Evolutionary conservation across 345 rosid genomes (phyloP).

Genomic region (Reutealis trisperma): DNA sequence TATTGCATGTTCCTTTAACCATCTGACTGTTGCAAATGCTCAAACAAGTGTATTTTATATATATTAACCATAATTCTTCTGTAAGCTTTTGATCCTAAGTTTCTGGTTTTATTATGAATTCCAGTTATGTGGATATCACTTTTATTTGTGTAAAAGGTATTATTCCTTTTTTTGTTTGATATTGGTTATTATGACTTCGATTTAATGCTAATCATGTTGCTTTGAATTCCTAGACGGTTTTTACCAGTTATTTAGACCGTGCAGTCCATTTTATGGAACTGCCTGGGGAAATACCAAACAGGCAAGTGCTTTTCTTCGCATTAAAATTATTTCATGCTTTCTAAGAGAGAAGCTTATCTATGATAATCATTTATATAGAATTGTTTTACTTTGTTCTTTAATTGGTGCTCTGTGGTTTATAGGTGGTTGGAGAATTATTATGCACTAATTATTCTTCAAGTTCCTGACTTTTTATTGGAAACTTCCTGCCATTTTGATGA

Average conservation of each 20-base stretch:
- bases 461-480: slow-evolving; percentile 10
- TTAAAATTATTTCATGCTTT: background rate
- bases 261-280: slow-evolving; percentile 99
- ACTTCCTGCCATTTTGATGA: slow-evolving; percentile 15
- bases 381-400: background rate
- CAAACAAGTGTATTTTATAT: slow-evolving; percentile 4
- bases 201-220: slow-evolving; percentile 8
- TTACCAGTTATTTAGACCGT: slow-evolving; percentile 85
- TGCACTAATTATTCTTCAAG: slow-evolving; percentile 6
- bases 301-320: slow-evolving; percentile 49
- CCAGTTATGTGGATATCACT: background rate
- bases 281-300: slow-evolving; percentile 98
- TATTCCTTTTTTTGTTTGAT: slow-evolving; percentile 5
- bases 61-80: background rate
- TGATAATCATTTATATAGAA: background rate
- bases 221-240: slow-evolving; percentile 63
- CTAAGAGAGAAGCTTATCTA: background rate
- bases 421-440: slow-evolving; percentile 1
- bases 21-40: no score
- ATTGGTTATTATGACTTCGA: background rate
- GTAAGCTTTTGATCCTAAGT: slow-evolving; percentile 7
- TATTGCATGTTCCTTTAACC: no score
- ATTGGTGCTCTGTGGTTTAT: background rate
- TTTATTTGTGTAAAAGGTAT: background rate
- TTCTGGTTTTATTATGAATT: background rate